These are phyloP conservation scores for Leishmania martiniquensis DNA, from an alignment of 208 protist species.

Conservation along the genomic window DNA sequence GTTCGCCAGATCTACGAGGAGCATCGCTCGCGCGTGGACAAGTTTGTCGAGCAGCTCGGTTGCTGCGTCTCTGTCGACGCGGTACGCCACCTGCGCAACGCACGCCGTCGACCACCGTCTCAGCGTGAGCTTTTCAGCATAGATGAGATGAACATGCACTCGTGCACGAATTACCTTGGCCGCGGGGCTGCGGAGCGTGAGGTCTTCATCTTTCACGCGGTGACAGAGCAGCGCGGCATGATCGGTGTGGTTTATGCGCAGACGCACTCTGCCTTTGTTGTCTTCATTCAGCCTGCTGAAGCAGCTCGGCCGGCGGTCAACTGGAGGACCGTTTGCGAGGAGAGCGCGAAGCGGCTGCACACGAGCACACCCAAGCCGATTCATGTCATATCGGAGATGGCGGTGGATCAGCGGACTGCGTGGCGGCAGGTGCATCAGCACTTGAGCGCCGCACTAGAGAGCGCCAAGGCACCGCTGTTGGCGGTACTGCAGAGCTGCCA, in stretches of 20 bases:
- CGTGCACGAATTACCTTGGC: constrained; percentile 53
- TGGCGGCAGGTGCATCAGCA: constrained; percentile 68
- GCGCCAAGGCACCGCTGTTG: constrained; percentile 50
- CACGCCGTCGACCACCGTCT: constrained; percentile 33
- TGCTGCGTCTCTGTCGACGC: constrained; percentile 67
- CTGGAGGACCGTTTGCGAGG: constrained; percentile 63
- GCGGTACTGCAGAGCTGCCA: constrained; percentile 77
- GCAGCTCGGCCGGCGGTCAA: constrained; percentile 66
- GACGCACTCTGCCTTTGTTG: constrained; percentile 49
- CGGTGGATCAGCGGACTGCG: constrained; percentile 53
- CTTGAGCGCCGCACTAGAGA: constrained; percentile 53
- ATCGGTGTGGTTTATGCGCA: constrained; percentile 71
- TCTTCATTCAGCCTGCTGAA: constrained; percentile 82
- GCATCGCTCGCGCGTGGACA: constrained; percentile 57
- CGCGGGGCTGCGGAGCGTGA: constrained; percentile 39
- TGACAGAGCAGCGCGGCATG: constrained; percentile 59
- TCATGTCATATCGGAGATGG: constrained; percentile 45
- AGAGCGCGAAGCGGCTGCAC: constrained; percentile 56
- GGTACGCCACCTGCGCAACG: constrained; percentile 55
- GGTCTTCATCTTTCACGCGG: constrained; percentile 83
- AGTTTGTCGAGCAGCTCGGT: constrained; percentile 65
- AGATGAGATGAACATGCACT: constrained; percentile 61
- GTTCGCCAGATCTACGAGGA: constrained; percentile 80
- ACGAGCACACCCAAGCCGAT: constrained; percentile 23
- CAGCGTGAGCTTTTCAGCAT: constrained; percentile 75